These are phyloP conservation scores for Mycena crocata DNA, from an alignment of 768 basidiomycete species.

Conservation along the genomic window DNA sequence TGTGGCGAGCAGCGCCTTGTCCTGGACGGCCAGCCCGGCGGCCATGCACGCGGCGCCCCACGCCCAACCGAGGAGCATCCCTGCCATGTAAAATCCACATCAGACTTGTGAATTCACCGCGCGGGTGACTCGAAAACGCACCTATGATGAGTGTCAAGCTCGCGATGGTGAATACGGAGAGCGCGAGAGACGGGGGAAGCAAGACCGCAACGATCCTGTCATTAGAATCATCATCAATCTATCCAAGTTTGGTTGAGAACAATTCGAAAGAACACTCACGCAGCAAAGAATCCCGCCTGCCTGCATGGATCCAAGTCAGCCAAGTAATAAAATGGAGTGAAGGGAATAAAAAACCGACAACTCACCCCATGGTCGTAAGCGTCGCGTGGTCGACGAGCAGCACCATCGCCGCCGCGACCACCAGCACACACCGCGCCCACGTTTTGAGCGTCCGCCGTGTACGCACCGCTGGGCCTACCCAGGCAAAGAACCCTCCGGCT, in stretches of 20 bases:
- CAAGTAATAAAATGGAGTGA: too few species aligned
- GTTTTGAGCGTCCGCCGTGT: slow-evolving; percentile 53
- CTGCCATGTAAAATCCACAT: slow-evolving; percentile 15
- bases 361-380: slow-evolving; percentile 52
- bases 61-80: slow-evolving; percentile 60
- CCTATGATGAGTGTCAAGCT: slow-evolving; percentile 48
- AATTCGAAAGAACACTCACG: slow-evolving; percentile 37
- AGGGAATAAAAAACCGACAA: slow-evolving; percentile 19
- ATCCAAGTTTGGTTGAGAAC: background rate
- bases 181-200: slow-evolving; percentile 52
- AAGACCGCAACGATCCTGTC: slow-evolving; percentile 52
- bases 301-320: background rate
- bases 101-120: background rate
- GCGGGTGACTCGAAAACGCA: slow-evolving; percentile 31
- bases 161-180: slow-evolving; percentile 52
- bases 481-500: slow-evolving; percentile 40
- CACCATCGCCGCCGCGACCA: slow-evolving; percentile 45
- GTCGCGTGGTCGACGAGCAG: slow-evolving; percentile 49
- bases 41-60: slow-evolving; percentile 59
- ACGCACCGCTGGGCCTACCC: slow-evolving; percentile 48
- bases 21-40: slow-evolving; percentile 50
- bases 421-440: slow-evolving; percentile 52
- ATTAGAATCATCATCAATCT: too few species aligned
- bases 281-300: slow-evolving; percentile 54
- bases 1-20: slow-evolving; percentile 46